These are phyloP conservation scores for Stachybotrys echinatus DNA, from an alignment of 2,329 filamentous ascomycete species.

Conservation along the genomic window DNA sequence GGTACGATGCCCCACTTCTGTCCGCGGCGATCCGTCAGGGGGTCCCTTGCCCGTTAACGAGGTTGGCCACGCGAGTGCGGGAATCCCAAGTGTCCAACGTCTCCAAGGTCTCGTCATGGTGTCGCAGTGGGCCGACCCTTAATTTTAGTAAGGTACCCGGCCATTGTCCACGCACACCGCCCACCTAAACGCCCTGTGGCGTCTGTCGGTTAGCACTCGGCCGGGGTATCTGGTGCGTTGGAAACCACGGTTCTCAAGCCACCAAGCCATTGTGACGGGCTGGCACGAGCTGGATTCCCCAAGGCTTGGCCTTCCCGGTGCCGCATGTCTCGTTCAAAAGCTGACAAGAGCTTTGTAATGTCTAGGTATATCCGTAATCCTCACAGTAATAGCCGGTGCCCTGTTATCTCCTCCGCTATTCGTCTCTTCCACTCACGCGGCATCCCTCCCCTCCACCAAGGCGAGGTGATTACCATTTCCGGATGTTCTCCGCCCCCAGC, in stretches of 20 bases:
- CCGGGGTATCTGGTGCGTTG: not conserved
- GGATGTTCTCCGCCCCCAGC: not conserved
- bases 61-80: conserved; percentile 21
- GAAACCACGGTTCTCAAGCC: not conserved
- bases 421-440: not conserved
- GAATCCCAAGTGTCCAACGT: conserved; percentile 16
- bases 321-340: too few relatives aligned
- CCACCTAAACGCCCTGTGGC: not conserved
- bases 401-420: not conserved
- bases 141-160: conserved; percentile 11
- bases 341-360: too few relatives aligned
- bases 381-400: too few relatives aligned
- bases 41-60: conserved; percentile 12
- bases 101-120: conserved; percentile 17
- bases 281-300: not conserved
- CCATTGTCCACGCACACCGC: not conserved
- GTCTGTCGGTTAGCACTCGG: not conserved
- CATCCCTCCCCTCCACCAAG: not conserved
- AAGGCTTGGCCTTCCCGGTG: not conserved
- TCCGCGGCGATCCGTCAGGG: conserved; percentile 22
- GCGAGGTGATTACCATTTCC: not conserved
- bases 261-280: not conserved
- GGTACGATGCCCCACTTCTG: conserved; percentile 9
- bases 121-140: conserved; percentile 15
- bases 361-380: too few relatives aligned